Percentiles rank a stretch among this genome's conserved stretches.
phyloP scores from a whole-genome alignment of 257 asterid species.

The Solanum virginianum region DNA sequence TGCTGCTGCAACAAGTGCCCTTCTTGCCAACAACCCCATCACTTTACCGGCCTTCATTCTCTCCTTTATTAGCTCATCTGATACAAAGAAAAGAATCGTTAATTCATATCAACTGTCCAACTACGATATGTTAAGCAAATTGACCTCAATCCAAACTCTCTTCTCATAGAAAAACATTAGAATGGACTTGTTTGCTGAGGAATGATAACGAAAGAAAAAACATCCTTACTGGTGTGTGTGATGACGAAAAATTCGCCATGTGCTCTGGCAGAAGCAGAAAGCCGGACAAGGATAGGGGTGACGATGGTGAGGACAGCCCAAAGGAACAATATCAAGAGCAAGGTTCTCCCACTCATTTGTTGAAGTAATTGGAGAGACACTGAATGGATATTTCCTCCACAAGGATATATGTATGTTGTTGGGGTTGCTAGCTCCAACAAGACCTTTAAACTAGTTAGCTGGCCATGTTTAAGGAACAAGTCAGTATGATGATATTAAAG shows the following conservation, averaged over 20 bases:
- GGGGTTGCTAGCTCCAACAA: neutral
- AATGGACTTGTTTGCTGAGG: neutral
- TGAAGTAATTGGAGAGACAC: slow-evolving; percentile 7
- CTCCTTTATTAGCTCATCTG: slow-evolving; percentile 19
- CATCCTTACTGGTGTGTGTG: slow-evolving; percentile 13
- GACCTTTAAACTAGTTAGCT: slow-evolving; percentile 31
- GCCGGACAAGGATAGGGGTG: slow-evolving; percentile 58
- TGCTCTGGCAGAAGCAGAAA: slow-evolving; percentile 55
- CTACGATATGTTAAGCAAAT: too few species aligned
- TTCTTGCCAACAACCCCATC: slow-evolving; percentile 30
- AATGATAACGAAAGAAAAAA: neutral
- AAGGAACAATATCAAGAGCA: slow-evolving; percentile 44
- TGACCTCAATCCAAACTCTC: too few species aligned
- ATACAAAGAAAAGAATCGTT: neutral
- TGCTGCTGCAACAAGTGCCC: slow-evolving; percentile 31
- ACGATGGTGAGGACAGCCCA: slow-evolving; percentile 69
- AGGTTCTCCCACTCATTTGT: slow-evolving; percentile 59
- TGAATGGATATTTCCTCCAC: neutral
- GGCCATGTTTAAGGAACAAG: slow-evolving; percentile 36
- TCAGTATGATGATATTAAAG: slow-evolving; percentile 1
- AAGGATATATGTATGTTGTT: slow-evolving; percentile 1
- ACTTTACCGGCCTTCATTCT: neutral
- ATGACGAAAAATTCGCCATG: slow-evolving; percentile 6
- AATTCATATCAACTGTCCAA: neutral
- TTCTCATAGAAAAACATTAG: neutral